A percentile compares a stretch with the other conserved stretches of the same genome.
Evolutionary conservation across 352 stramenopile species (phyloP).

Genomic region (Globisporangium paroecandrum): DNA sequence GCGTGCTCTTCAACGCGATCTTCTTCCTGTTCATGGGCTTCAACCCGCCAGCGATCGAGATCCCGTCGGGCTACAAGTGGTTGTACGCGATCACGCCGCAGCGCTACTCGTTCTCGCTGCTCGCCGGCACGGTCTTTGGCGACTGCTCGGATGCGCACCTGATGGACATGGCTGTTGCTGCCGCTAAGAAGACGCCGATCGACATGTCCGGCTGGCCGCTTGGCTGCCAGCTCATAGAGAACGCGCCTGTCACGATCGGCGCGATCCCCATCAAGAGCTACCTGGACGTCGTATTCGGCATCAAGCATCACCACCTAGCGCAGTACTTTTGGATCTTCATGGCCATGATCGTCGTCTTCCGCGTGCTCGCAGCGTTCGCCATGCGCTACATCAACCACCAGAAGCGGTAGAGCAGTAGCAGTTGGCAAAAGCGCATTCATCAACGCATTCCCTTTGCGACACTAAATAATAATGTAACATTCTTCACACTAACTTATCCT

Average conservation of each 20-base stretch:
- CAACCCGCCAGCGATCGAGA: slow-evolving; percentile 27
- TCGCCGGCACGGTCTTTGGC: slow-evolving; percentile 25
- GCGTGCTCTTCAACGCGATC: slow-evolving; percentile 39
- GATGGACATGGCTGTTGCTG: background rate
- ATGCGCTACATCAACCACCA: slow-evolving; percentile 22
- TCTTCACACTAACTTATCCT: too few species aligned
- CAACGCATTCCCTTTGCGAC: too few species aligned
- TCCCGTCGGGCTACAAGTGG: slow-evolving; percentile 41
- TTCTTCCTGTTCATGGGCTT: slow-evolving; percentile 56
- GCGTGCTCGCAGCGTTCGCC: slow-evolving; percentile 42
- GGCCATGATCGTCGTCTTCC: slow-evolving; percentile 43
- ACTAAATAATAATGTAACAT: too few species aligned
- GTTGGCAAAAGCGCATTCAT: too few species aligned
- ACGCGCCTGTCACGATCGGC: slow-evolving; percentile 40
- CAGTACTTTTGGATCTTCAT: slow-evolving; percentile 50
- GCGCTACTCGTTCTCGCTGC: slow-evolving; percentile 29
- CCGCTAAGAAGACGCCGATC: slow-evolving; percentile 13
- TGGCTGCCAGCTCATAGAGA: slow-evolving; percentile 49
- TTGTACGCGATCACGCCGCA: slow-evolving; percentile 36
- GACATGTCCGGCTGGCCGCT: slow-evolving; percentile 30
- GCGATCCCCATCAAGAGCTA: slow-evolving; percentile 51
- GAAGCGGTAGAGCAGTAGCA: slow-evolving; percentile 7
- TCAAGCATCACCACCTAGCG: slow-evolving; percentile 41
- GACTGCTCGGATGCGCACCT: slow-evolving; percentile 26
- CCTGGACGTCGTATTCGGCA: slow-evolving; percentile 52